Evolutionary conservation across 495 filamentous ascomycete genomes (phyloP), one percentile per base, ranked within the genome.

Genomic region (Collariella sp.): DNA sequence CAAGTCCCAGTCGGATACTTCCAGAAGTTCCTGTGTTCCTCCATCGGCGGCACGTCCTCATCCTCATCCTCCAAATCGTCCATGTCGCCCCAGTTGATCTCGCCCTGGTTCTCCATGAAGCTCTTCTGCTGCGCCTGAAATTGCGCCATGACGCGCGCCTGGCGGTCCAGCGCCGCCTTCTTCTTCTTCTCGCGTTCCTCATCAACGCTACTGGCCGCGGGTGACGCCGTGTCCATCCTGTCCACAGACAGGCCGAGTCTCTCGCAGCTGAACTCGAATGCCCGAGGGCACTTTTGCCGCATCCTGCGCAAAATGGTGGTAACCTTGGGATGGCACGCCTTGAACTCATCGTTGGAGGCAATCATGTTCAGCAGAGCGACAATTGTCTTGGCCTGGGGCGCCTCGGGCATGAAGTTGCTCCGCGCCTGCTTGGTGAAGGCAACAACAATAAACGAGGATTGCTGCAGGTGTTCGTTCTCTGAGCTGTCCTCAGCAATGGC

Each of bases 51-150:
- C 13, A 79, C 68, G n/a, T 87, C 83, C 29, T 87, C 87, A 38
- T 86, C 81, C 26, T 31, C 26, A 38, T 84, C 80, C 31, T 71
- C 71, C 5, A 76, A 67, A 45, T 86, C 81, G 40, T 85, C 82
- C 23, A 80, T 74, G 34, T 87, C 86, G 15, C 85, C 89, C 83
- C 90, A 95, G 64, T 95, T 86, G 58, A 95, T 77, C 33, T 82
- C 81, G 29, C 84, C 85, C 65, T 95, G 89, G 58, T 81, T 89
- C 53, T 87, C 84, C 71, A 97, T 67, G 72, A 97, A 97, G 59
- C 81, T 89, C 68, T 94, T 89, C 63, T 97, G 94, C 62, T 99
- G 89, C 62, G 95, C 83, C 66, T 95, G 93, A 73, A 97, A 95
- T 65, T 95, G 88, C 2, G 90, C 91, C 90, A 97, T 95, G 18